Conservation (phyloP, 345 rosid species). For the Passiflora organensis region DNA sequence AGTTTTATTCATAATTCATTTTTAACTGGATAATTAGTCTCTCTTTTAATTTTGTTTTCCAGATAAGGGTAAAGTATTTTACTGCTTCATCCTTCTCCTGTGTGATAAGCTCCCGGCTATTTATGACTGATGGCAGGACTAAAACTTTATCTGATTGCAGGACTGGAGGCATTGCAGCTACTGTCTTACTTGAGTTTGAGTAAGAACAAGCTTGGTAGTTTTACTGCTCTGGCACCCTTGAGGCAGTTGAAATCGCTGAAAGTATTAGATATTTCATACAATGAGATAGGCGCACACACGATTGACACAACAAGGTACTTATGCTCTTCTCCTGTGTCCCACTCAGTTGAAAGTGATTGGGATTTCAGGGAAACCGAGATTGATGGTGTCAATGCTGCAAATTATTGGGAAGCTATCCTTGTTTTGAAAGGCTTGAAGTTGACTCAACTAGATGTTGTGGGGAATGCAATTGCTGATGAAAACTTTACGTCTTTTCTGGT, state of each 20-base stretch:
- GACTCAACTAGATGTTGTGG: conserved; percentile 57
- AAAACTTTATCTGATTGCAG: not conserved
- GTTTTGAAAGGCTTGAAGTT: conserved; percentile 52
- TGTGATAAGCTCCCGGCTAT: not conserved
- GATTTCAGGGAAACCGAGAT: conserved; percentile 22
- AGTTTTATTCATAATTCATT: too few species aligned
- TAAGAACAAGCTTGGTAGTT: conserved; percentile 57
- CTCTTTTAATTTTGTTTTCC: too few species aligned
- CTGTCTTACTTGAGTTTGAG: conserved; percentile 66
- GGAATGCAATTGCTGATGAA: conserved; percentile 54
- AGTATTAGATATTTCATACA: conserved; percentile 71
- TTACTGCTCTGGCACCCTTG: conserved; percentile 69
- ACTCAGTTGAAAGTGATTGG: conserved; percentile 45
- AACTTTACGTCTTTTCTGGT: conserved; percentile 50
- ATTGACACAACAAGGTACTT: conserved; percentile 70
- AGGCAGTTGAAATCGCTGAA: conserved; percentile 56
- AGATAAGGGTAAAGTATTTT: too few species aligned
- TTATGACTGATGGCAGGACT: conserved; percentile 10
- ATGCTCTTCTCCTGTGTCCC: conserved; percentile 72
- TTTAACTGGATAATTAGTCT: too few species aligned
- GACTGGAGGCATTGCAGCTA: conserved; percentile 58
- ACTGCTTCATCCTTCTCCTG: not conserved
- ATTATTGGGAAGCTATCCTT: conserved; percentile 66
- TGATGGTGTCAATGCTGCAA: conserved; percentile 23
- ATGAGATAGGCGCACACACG: conserved; percentile 80